Evolutionary conservation across 352 stramenopile species (phyloP), one percentile per base, ranked within the genome.

Genomic region (Globisporangium apiculatum): DNA sequence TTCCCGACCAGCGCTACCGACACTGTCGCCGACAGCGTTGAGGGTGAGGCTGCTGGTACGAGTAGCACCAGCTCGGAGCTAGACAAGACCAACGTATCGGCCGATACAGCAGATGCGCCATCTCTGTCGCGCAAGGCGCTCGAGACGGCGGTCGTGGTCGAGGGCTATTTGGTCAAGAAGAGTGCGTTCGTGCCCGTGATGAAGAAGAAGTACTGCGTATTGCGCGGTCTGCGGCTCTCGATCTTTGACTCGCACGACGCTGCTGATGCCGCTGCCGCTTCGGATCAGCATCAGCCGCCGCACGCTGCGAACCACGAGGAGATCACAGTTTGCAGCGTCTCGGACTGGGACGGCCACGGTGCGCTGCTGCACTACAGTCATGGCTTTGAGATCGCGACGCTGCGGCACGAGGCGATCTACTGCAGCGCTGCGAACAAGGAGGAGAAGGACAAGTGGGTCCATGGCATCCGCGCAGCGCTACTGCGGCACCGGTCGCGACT

Each of bases 301-400:
- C 24, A 31, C 24, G 24, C 24, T 31, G 47, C 50, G 12, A 48
- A 4, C 1, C 48, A 61, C 36, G 66, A 67, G 1, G 56, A 72
- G 10, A 66, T 78, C 36, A 58, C 72, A 2, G 58, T 80, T 17
- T 75, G 64, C 36, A 64, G 69, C 7, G 68, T 88, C 9, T 81
- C 69, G 0, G 76, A 82, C 7, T 90, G 79, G 79, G 76, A 92
- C 37, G 83, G 80, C 18, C 70, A 86, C 46, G 69, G 72, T 8
- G 57, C 75, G 11, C 49, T 90, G 38, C 64, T 91, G 53, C 76
- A 86, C 51, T 92, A 92, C 65, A 67, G 82, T 15, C 71, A 92
- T 57, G 76, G 74, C 1, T 92, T 92, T 41, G 60, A 86, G 42
- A 60, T 92, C n/a, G 75, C 89, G 47, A 86, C 77, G 0, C 65